Evolutionary conservation across 1,139 yeast genomes (phyloP).

Genomic region (Blastobotrys capitulatus): DNA sequence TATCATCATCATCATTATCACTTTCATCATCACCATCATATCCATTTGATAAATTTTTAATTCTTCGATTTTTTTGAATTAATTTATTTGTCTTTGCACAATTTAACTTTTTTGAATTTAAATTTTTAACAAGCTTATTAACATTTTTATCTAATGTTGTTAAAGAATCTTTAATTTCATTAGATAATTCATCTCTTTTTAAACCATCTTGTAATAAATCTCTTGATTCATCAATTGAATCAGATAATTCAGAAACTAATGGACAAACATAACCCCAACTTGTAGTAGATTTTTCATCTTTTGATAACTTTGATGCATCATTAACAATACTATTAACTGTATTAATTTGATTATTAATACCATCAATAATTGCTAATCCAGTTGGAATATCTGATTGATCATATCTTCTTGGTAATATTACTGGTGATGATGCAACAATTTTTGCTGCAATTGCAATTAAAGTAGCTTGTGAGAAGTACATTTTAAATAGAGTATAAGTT

Average conservation of each 20-base stretch:
- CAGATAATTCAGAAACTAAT: constrained; percentile 6
- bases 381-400: constrained; percentile 1
- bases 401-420: not conserved
- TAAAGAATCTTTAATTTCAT: not conserved
- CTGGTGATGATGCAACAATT: not conserved
- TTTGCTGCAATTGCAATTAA: constrained; percentile 6
- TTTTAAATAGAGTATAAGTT: not conserved
- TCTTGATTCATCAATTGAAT: constrained; percentile 5
- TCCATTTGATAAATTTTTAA: not conserved
- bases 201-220: not conserved
- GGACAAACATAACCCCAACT: constrained; percentile 5
- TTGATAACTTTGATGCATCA: not conserved
- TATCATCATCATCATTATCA: not conserved
- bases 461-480: constrained; percentile 3
- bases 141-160: not conserved
- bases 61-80: not conserved
- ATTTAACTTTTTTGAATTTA: not conserved
- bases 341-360: not conserved
- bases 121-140: not conserved
- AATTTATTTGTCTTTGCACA: not conserved
- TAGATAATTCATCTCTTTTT: not conserved
- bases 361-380: not conserved
- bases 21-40: not conserved
- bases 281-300: not conserved
- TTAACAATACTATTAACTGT: not conserved